phyloP scores from a whole-genome alignment of 768 basidiomycete genomes.

The Rhodotorula paludigena region DNA sequence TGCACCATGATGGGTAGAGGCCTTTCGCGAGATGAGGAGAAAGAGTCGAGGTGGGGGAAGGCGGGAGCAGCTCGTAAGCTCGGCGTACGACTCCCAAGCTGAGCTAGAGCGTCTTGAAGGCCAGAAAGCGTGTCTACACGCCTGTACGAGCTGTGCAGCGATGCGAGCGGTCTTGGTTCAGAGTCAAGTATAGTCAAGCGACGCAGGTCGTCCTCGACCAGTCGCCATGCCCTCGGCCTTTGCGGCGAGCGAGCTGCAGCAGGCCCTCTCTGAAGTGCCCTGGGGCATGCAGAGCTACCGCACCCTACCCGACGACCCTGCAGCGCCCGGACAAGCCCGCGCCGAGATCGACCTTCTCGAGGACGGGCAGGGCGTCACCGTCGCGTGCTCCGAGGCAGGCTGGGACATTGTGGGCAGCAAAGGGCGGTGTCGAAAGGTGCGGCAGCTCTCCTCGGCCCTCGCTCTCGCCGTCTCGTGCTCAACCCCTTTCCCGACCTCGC shows the following conservation, averaged over 20 bases:
- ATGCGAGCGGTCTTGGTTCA: no score
- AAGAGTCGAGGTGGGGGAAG: neutral
- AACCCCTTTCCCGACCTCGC: neutral
- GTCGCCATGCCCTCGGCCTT: neutral
- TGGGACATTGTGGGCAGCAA: neutral
- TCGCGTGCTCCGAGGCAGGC: neutral
- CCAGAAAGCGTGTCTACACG: no score
- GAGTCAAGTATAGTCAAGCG: no score
- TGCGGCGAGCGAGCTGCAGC: conserved; percentile 1
- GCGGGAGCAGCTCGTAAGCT: neutral
- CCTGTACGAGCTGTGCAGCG: neutral
- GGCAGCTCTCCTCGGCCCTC: neutral
- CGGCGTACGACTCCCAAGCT: no score
- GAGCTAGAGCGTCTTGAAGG: no score
- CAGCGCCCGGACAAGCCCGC: neutral
- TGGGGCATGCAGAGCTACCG: conserved; percentile 10
- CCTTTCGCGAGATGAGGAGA: neutral
- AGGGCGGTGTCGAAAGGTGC: neutral
- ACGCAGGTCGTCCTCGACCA: neutral
- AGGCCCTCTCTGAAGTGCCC: conserved; percentile 12
- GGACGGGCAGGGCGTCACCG: neutral
- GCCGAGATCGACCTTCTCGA: conserved; percentile 20
- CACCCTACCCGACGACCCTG: neutral
- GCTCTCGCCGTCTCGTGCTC: neutral
- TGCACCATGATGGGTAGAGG: neutral